Conservation (phyloP, 371 early-diverging fungal genomes). For the Mortierella sp. region DNA sequence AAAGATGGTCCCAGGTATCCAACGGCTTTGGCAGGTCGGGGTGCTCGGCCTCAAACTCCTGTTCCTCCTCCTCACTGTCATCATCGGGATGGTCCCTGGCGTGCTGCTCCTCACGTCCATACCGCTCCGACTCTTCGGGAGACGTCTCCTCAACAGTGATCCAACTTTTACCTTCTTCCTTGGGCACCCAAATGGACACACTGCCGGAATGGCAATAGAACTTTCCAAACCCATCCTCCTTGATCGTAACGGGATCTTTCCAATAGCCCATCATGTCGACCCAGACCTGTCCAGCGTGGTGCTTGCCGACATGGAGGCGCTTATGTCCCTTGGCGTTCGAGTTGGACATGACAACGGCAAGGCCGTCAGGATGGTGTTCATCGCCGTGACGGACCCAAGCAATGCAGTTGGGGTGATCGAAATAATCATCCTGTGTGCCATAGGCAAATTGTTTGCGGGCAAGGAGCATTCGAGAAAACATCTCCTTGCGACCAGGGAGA, state of each 20-base stretch:
- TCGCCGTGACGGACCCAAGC: conserved; percentile 62
- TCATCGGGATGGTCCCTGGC: conserved; percentile 26
- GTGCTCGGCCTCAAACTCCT: conserved; percentile 21
- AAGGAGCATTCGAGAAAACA: conserved; percentile 48
- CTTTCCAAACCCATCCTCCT: conserved; percentile 59
- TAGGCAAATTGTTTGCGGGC: conserved; percentile 57
- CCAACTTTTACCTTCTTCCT: conserved; percentile 38
- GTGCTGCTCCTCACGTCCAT: conserved; percentile 19
- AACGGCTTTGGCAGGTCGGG: conserved; percentile 24
- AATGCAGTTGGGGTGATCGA: conserved; percentile 60
- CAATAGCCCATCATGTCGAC: conserved; percentile 59
- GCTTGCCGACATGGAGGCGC: conserved; percentile 57
- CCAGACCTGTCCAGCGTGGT: conserved; percentile 55
- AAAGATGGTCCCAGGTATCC: conserved; percentile 32
- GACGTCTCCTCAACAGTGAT: conserved; percentile 27
- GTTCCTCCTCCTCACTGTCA: conserved; percentile 12
- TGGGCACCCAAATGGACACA: conserved; percentile 34
- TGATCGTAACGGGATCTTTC: conserved; percentile 52
- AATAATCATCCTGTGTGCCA: conserved; percentile 62
- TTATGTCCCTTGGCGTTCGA: conserved; percentile 51
- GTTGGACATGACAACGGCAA: conserved; percentile 44
- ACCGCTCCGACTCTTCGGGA: conserved; percentile 14
- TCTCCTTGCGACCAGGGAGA: conserved; percentile 34
- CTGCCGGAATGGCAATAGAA: conserved; percentile 55
- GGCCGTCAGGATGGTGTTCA: conserved; percentile 30